Percentiles rank a stretch among this genome's conserved stretches.
phyloP scores from a whole-genome alignment of 352 stramenopile species.

The Peronospora destructor region DNA sequence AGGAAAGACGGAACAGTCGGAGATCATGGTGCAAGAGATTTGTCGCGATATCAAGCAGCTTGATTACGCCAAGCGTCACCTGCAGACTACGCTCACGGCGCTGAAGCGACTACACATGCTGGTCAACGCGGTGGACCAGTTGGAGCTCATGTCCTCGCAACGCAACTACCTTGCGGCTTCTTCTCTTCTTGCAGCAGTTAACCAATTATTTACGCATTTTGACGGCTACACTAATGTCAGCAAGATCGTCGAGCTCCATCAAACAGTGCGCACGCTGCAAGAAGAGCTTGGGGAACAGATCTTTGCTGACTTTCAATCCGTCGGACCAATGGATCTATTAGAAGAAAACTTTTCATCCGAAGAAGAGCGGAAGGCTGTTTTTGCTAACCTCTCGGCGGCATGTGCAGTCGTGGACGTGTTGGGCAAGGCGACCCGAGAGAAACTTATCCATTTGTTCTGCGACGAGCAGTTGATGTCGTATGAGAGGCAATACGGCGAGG shows the following conservation, averaged over 20 bases:
- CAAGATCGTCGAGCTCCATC: slow-evolving; percentile 90
- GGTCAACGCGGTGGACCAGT: slow-evolving; percentile 93
- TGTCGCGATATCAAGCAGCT: slow-evolving; percentile 98
- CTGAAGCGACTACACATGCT: slow-evolving; percentile 98
- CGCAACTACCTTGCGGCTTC: slow-evolving; percentile 92
- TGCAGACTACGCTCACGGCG: slow-evolving; percentile 92
- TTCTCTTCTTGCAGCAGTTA: slow-evolving; percentile 94
- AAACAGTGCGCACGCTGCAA: slow-evolving; percentile 88
- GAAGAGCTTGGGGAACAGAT: slow-evolving; percentile 84
- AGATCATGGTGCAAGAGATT: slow-evolving; percentile 97
- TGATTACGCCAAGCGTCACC: slow-evolving; percentile 95
- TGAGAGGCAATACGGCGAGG: slow-evolving; percentile 54
- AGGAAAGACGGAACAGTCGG: slow-evolving; percentile 91
- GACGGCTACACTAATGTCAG: slow-evolving; percentile 89
- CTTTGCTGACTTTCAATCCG: slow-evolving; percentile 86
- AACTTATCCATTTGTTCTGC: slow-evolving; percentile 69
- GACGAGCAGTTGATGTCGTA: slow-evolving; percentile 58
- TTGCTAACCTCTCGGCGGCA: slow-evolving; percentile 58
- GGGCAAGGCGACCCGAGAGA: slow-evolving; percentile 56
- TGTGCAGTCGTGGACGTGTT: slow-evolving; percentile 66
- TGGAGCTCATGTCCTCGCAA: slow-evolving; percentile 73
- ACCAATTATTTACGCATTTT: slow-evolving; percentile 95
- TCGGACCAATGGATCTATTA: slow-evolving; percentile 61
- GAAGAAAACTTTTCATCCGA: slow-evolving; percentile 70
- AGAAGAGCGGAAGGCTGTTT: slow-evolving; percentile 56